Evolutionary conservation across 2,329 filamentous ascomycete genomes (phyloP), one percentile per base, ranked within the genome.

Genomic region (Aspergillus ruber): DNA sequence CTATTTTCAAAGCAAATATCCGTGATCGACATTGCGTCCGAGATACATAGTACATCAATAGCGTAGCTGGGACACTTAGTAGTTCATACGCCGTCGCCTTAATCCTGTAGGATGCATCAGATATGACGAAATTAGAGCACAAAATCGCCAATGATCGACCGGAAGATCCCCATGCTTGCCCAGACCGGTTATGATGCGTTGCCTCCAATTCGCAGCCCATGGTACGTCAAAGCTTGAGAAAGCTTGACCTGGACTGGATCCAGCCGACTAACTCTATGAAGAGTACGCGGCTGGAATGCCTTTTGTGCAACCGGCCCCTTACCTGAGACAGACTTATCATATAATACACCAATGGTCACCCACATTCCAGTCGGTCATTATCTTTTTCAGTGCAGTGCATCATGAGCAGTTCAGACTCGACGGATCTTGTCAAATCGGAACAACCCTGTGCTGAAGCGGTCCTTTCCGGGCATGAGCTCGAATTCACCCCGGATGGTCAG

Each of bases 401-500:
- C 36, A 39, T 39, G 36, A 39, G 36, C 17, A 39, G 36, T 18
- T 12, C 18, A 20, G 36, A 21, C 36, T 39, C 17, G 3, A 39
- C 36, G 18, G 7, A 4, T 10, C 13, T 39, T 20, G 36, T 12
- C 36, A 20, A 39, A 18, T 10, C 18, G 12, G 36, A 39, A 10
- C 36, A 17, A 13, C 12, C 40, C 21, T 17, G 21, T 6, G 40
- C 23, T 12, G 23, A 27, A 15, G 20, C 40, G 13, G 21, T 25
- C 23, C 48, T 66, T 29, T 51, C 49, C 41, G 49, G 60, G 17
- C 54, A 60, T 42, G 48, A 51, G 21, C 60, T 67, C 27, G 60
- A 63, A 46, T 27, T 65, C 13, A 61, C 64, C 23, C 45, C 58
- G 0, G 62, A 66, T 50, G 61, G 59, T 1, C 51, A 53, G 42